These are phyloP conservation scores for Starmera amethionina DNA, from an alignment of 805 yeast genomes.

Conservation along the genomic window DNA sequence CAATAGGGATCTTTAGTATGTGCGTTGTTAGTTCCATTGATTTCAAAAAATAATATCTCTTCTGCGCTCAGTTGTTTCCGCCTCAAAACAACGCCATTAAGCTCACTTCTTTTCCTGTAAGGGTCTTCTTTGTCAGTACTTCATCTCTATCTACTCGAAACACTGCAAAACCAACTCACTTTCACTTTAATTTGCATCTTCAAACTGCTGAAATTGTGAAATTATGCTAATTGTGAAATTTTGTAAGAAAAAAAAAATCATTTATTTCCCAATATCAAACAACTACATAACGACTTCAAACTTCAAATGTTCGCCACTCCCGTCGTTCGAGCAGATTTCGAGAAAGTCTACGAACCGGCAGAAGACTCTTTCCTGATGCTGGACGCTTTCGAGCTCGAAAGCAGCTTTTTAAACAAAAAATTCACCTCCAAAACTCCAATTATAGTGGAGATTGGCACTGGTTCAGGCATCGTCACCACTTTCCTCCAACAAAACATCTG, in stretches of 20 bases:
- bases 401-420: slow-evolving; percentile 21
- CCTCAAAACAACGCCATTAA: too few relatives aligned
- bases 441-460: slow-evolving; percentile 81
- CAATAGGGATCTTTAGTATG: slow-evolving; percentile 46
- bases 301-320: slow-evolving; percentile 75
- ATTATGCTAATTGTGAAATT: not conserved
- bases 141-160: not conserved
- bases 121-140: slow-evolving; percentile 29
- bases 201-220: not conserved
- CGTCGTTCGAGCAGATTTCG: slow-evolving; percentile 44
- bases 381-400: slow-evolving; percentile 67
- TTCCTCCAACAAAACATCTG: slow-evolving; percentile 54
- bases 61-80: too few relatives aligned
- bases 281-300: not conserved
- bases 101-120: slow-evolving; percentile 69
- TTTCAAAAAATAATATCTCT: too few relatives aligned
- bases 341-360: slow-evolving; percentile 86
- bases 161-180: slow-evolving; percentile 20
- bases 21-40: not conserved
- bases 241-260: not conserved
- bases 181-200: slow-evolving; percentile 60
- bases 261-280: not conserved
- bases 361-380: slow-evolving; percentile 84
- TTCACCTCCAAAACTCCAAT: slow-evolving; percentile 32
- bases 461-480: slow-evolving; percentile 82